Evolutionary conservation across 345 rosid genomes (phyloP), one percentile per base, ranked within the genome.

Genomic region (Angophora floribunda): DNA sequence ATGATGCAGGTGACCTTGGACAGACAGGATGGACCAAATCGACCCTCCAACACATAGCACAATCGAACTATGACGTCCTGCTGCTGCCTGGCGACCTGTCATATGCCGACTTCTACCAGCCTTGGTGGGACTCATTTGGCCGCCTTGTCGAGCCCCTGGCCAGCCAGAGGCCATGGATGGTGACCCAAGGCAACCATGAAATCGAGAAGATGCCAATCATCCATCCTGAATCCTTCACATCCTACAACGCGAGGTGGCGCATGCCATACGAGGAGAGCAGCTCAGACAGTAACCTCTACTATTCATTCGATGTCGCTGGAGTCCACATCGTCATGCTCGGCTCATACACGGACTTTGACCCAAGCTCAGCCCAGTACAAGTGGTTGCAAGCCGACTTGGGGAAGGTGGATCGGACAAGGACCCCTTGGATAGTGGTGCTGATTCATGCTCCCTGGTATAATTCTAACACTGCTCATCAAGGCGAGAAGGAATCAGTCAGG

Each of bases 361-460:
- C 91, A 7, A 86, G 59, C 24, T 95, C 99, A 6, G 93, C 87
- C 22, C 99, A 97, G 86, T 96, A 93, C 88, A 89, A 86, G 85
- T 96, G 99, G 99, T 88, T 97, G 7, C 90, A 93, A 67, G 91
- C 89, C 2, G 96, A 97, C 89, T 86, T 97, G n/a, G 91, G 88
- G 26, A 92, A 90, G 87, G 87, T 97, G 16, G 92, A 97, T 51
- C 90, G 97, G 85, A 88, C 85, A 15, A 92, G 70, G 87, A 95
- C 97, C 10, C 97, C 99, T 5, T 97, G 99, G 99, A 15, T 93
- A 3, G 87, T 94, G 52, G 99, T 91, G 88, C 82, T 95, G 5
- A 82, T 94, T 32, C 99, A 97, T 85, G 97, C 99, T 3, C 99
- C 99, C 1, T 95, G 98, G 99, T 96, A 97, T 87, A 97, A 93